Conservation (phyloP, 2,329 filamentous ascomycete genomes). For the Whalleya microplaca region DNA sequence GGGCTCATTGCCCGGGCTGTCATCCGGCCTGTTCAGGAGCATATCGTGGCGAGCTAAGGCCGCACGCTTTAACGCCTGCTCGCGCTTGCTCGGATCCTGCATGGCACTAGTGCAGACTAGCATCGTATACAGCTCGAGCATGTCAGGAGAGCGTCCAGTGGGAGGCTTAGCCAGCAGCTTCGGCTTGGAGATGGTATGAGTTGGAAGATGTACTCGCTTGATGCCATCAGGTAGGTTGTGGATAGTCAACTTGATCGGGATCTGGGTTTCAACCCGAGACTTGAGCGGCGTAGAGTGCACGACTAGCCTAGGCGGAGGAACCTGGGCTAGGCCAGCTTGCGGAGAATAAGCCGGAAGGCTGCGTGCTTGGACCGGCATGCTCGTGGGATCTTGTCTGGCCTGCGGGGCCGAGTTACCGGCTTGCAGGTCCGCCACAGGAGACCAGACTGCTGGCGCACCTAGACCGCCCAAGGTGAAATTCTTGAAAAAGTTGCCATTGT, state of each 20-base stretch:
- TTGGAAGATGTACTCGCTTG: constrained; percentile 82
- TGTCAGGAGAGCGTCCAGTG: constrained; percentile 70
- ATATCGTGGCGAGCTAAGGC: constrained; percentile 46
- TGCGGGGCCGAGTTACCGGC: constrained; percentile 5
- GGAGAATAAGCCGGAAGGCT: constrained; percentile 23
- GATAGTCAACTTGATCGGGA: constrained; percentile 81
- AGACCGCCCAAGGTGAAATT: constrained; percentile 23
- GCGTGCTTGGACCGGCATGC: constrained; percentile 18
- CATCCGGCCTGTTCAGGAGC: constrained; percentile 31
- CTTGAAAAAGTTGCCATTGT: constrained; percentile 44
- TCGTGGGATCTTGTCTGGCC: constrained; percentile 18
- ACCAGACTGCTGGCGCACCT: constrained; percentile 41
- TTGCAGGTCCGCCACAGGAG: constrained; percentile 26
- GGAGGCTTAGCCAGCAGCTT: constrained; percentile 81
- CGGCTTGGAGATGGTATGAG: constrained; percentile 90
- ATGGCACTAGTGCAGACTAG: constrained; percentile 94
- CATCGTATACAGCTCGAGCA: constrained; percentile 76
- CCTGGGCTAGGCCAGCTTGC: constrained; percentile 12
- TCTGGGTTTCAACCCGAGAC: constrained; percentile 95
- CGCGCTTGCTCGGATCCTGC: constrained; percentile 68
- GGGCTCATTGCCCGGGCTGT: constrained; percentile 65
- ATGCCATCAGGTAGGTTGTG: constrained; percentile 75
- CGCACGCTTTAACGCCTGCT: constrained; percentile 68
- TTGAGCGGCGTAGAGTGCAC: constrained; percentile 74
- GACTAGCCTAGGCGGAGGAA: constrained; percentile 49